Evolutionary conservation across 2,329 filamentous ascomycete genomes (phyloP).

Genomic region (Penicillium sp.): DNA sequence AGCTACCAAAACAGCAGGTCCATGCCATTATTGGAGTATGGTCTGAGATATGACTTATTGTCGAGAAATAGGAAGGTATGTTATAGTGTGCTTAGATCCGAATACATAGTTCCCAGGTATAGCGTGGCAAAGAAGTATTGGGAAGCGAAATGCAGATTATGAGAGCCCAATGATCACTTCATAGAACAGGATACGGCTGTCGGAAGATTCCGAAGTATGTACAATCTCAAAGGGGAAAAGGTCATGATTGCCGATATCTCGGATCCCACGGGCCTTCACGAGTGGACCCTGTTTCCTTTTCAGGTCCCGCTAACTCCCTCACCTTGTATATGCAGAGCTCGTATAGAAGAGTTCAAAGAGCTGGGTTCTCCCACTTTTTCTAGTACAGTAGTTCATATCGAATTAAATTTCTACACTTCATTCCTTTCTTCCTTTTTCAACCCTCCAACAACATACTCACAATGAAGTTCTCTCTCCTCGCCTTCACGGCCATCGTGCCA

Average conservation of each 20-base stretch:
- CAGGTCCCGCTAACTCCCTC: slow-evolving; percentile 4
- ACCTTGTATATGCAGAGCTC: not conserved
- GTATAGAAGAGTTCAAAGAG: not conserved
- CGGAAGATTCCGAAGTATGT: not conserved
- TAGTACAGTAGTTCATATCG: not conserved
- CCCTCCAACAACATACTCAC: not conserved
- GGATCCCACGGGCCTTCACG: not conserved
- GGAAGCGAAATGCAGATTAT: not conserved
- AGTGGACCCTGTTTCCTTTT: not conserved
- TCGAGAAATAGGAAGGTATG: too few relatives aligned
- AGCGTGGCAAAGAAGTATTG: not conserved
- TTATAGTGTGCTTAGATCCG: rapidly evolving
- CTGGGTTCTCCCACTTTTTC: not conserved
- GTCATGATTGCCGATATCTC: not conserved
- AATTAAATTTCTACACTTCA: not conserved
- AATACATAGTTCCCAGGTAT: too few relatives aligned
- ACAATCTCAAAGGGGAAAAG: not conserved
- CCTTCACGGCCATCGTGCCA: slow-evolving; percentile 45
- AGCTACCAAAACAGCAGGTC: not conserved
- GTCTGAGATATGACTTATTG: not conserved
- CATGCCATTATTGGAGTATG: not conserved
- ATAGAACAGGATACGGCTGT: not conserved
- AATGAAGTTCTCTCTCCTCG: slow-evolving; percentile 37
- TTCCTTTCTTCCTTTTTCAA: not conserved
- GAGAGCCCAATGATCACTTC: not conserved